Evolutionary conservation across 2,329 filamentous ascomycete species (phyloP), one percentile per base, ranked within the genome.

Genomic region (Verticillium longisporum): DNA sequence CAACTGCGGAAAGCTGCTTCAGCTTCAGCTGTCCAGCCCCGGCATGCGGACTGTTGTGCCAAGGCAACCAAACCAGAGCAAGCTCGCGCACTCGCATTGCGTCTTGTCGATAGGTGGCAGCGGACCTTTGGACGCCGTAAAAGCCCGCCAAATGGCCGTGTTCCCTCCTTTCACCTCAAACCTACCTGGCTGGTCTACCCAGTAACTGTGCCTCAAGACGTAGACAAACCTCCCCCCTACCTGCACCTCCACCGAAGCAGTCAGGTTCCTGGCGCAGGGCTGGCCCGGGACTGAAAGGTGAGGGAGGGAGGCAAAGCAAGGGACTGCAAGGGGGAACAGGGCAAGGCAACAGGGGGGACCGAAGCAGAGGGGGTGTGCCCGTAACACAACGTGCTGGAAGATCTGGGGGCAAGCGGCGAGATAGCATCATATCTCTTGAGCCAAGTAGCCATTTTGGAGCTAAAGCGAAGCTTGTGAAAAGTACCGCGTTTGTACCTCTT

Each of bases 381-480:
- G 18, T 58, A 58, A n/a, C 26, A 45, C 37, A 58, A 58, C 56
- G 56, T 58, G 56, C 56, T 58, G 56, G 26, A 33, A 58, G 56
- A 58, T 58, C 56, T 58, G 56, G 56, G 56, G 56, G 37, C n/a
- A 33, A 50, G 56, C 37, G 37, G 56, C 56, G 41, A 31, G 56
- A 58, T 58, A 58, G 45, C 56, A 58, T 58, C 56, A 58, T 50
- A 21, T 50, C 45, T 50, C 45, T 58, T 14, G 56, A 58, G 56
- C 41, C 56, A 6, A 32, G 21, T 26, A 32, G 32, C 10, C n/a
- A 36, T 13, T 15, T 18, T 10, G 18, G 36, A 32, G 56, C 56
- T 41, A 31, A 26, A 26, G 37, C 26, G 37, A 33, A 34, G 56
- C 56, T 58, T 58, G 56, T 58, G 56, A 58, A 58, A 57, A 58